Base-by-base conservation (phyloP, 140 eudicot genomes). In the Bidens hawaiensis region DNA sequence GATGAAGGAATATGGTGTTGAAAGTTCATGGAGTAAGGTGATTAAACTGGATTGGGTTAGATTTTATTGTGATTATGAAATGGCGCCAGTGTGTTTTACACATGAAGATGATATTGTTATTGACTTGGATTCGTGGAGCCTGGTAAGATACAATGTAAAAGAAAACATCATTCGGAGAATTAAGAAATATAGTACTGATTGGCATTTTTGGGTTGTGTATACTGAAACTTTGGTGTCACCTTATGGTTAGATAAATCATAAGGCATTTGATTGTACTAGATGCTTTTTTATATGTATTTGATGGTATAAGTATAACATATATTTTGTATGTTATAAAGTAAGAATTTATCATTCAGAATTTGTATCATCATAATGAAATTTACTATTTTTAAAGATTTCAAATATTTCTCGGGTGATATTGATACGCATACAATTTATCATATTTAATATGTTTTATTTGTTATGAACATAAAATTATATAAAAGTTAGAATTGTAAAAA, bases 1-100 rank as follows among this genome's bases (percentile, higher is more conserved):
- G 52, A 73, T 73, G 78, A 55, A 56, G 67, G 66, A 72, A 41
- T 72, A 72, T 43, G 71, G 77, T 4, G 77, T 52, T 4, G 60
- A 51, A 24, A 43, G 30, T 14, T 73, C 78, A 19, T 73, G 78
- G 72, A 72, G 19, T 43, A 72, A 38, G 60, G 16, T 63, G 52
- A 42, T 72, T 42, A 63, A 15, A 36, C 27, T 38, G 4, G 66
- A 54, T 4, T 63, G 50, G 60, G 5, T 9, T 24, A 62, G 21
- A 24, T 4, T 62, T 51, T 13, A 14, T 62, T 51, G 70, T 40
- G 23, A 31, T 53, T 71, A 71, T 41, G 33, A 0, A 5, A 48
- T 64, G 54, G 4, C 4, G 22, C 60, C 50, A 0, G 66, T 72
- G 66, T 72, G 72, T 24, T 64, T 72, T 55, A 55, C 62, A 12